phyloP scores from a whole-genome alignment of 1,284 basidiomycete genomes.

The Cryptococcus sp. region DNA sequence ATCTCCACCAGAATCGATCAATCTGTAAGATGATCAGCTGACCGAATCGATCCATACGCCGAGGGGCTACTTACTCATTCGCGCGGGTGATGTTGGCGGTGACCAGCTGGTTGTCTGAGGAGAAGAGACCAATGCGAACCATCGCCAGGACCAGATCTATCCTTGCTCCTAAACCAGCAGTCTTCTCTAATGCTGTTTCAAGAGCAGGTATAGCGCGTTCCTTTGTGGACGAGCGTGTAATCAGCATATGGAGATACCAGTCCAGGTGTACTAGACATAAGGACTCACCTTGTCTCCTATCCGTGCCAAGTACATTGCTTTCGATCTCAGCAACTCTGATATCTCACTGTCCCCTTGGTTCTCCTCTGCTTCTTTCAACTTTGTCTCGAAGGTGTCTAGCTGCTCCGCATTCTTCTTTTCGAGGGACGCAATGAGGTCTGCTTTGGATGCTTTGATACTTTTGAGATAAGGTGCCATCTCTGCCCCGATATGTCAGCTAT shows the following conservation, averaged over 20 bases:
- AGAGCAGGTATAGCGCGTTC: conserved; percentile 77
- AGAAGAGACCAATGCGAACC: conserved; percentile 90
- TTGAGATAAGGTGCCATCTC: conserved; percentile 81
- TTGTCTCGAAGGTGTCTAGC: conserved; percentile 73
- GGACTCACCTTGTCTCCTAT: conserved; percentile 84
- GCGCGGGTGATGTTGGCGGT: conserved; percentile 75
- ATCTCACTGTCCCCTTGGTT: conserved; percentile 94
- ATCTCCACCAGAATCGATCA: conserved; percentile 95
- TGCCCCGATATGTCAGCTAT: conserved; percentile 29
- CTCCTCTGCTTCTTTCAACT: conserved; percentile 82
- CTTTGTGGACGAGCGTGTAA: conserved; percentile 49
- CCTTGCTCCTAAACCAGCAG: conserved; percentile 85
- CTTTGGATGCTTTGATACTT: conserved; percentile 56
- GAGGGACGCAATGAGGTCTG: conserved; percentile 66
- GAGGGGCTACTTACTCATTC: conserved; percentile 64
- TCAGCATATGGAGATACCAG: neutral
- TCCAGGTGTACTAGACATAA: neutral
- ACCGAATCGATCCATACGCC: conserved; percentile 1
- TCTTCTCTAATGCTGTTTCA: conserved; percentile 84
- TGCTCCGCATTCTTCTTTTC: conserved; percentile 75
- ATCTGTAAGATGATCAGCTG: conserved; percentile 55
- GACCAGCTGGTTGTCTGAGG: conserved; percentile 75
- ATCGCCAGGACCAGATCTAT: conserved; percentile 91
- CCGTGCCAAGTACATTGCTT: conserved; percentile 80
- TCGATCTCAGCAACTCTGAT: conserved; percentile 79